These are phyloP conservation scores for Salix purpurea DNA, from an alignment of 345 rosid genomes.

Conservation along the genomic window DNA sequence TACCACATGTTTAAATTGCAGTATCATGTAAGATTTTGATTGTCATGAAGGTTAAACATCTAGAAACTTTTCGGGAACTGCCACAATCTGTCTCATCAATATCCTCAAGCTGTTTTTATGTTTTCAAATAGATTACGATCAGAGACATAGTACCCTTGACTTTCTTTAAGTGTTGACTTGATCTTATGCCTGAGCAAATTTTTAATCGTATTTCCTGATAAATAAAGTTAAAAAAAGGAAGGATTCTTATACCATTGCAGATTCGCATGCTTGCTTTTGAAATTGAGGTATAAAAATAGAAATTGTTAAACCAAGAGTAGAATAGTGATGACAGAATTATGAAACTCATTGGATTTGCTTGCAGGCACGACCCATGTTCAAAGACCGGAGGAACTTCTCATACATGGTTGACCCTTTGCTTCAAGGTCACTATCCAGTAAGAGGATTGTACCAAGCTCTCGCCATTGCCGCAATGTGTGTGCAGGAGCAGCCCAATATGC, in stretches of 20 bases:
- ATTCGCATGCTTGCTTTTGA: background rate
- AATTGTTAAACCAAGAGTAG: background rate
- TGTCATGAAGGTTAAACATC: background rate
- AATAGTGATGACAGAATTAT: background rate
- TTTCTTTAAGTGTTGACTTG: background rate
- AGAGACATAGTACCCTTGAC: background rate
- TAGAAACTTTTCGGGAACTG: background rate
- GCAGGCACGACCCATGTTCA: conserved; percentile 47
- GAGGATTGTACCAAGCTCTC: conserved; percentile 46
- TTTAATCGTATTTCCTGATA: background rate
- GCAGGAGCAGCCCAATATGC: conserved; percentile 44
- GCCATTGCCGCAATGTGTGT: conserved; percentile 48
- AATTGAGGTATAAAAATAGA: background rate
- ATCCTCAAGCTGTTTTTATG: background rate
- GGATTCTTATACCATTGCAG: background rate
- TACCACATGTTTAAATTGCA: background rate
- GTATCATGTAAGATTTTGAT: background rate
- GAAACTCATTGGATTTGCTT: background rate
- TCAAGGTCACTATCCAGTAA: conserved; percentile 31
- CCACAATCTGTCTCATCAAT: background rate
- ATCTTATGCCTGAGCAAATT: background rate
- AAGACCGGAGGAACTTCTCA: conserved; percentile 35
- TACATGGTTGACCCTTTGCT: conserved; percentile 39
- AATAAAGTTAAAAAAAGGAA: background rate
- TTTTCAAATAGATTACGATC: background rate